These are phyloP conservation scores for Haematococcus sp. DNA, from an alignment of 139 green algal species.

Conservation along the genomic window DNA sequence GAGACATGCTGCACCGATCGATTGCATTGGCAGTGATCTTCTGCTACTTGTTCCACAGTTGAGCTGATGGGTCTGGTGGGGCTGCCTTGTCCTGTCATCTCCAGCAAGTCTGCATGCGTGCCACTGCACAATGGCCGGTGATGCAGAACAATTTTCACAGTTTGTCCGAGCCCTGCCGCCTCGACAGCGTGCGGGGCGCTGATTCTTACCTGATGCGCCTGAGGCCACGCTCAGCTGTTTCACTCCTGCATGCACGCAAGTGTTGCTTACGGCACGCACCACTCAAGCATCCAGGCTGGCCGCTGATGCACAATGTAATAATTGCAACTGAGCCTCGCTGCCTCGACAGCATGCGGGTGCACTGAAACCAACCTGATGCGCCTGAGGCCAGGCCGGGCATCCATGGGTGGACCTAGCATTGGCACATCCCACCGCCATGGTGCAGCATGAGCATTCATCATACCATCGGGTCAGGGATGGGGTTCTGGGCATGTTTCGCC, in stretches of 20 bases:
- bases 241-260: background rate
- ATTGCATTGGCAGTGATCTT: too few species aligned
- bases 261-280: too few species aligned
- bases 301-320: too few species aligned
- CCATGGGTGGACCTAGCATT: too few species aligned
- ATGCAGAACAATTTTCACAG: constrained; percentile 25
- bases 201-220: constrained; percentile 14
- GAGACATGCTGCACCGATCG: too few species aligned
- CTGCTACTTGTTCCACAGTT: background rate
- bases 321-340: too few species aligned
- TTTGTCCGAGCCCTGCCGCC: constrained; percentile 21
- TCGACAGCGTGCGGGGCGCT: background rate
- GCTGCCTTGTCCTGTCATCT: too few species aligned
- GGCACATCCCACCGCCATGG: too few species aligned
- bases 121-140: constrained; percentile 6
- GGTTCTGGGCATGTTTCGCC: too few species aligned
- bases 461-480: too few species aligned
- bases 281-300: too few species aligned
- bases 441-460: too few species aligned
- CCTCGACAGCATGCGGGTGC: background rate
- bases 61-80: background rate
- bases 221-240: constrained; percentile 4
- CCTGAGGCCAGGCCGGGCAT: background rate
- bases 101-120: background rate
- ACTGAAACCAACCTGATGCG: constrained; percentile 3